phyloP scores from a whole-genome alignment of 2,329 filamentous ascomycete genomes.

The Stemphylium vesicarium region DNA sequence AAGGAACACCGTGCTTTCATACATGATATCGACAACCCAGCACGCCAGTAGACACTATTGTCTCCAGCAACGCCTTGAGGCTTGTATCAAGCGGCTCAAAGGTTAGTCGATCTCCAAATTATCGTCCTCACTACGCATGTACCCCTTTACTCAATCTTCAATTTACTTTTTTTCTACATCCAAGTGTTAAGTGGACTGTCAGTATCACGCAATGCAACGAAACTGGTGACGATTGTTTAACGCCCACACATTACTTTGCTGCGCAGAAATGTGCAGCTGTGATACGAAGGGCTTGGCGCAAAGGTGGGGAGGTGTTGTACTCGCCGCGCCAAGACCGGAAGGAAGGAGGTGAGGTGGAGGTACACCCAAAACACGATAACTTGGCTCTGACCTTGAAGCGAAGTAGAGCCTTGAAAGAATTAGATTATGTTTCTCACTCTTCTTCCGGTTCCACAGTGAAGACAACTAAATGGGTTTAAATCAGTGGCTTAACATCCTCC shows the following conservation, averaged over 20 bases:
- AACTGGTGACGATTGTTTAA: no score
- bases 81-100: neutral
- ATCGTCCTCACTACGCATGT: neutral
- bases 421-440: neutral
- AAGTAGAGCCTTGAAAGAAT: neutral
- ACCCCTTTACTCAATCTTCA: no score
- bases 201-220: neutral
- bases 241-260: neutral
- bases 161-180: neutral
- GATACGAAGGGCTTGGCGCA: neutral
- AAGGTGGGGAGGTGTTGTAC: neutral
- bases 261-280: neutral
- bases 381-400: neutral
- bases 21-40: neutral
- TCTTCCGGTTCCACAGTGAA: neutral
- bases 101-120: slow-evolving; percentile 2
- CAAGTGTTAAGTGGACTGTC: neutral
- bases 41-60: neutral
- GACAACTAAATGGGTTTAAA: neutral
- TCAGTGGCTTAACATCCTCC: neutral
- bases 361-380: neutral
- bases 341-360: neutral
- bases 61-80: neutral
- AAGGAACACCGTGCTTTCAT: neutral
- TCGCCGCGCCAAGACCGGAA: neutral